Evolutionary conservation across 805 yeast species (phyloP).

Genomic region (Cyberlindnera maritima): DNA sequence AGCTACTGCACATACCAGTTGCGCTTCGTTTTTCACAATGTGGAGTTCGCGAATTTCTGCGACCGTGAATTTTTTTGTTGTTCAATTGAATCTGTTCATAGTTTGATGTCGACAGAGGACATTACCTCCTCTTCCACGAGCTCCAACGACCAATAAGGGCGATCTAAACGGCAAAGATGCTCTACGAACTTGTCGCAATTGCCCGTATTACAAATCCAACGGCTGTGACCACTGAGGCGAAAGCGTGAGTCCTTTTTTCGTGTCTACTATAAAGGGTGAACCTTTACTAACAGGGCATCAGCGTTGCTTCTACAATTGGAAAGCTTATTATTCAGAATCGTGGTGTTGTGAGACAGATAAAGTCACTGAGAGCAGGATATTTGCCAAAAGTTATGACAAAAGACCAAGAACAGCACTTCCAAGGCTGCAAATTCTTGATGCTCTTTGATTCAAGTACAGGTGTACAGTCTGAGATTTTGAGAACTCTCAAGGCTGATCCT

Average conservation of each 20-base stretch:
- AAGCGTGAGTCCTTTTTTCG: constrained; percentile 34
- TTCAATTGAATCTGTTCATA: not conserved
- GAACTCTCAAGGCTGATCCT: constrained; percentile 84
- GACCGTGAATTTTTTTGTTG: not conserved
- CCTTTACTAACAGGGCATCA: constrained; percentile 3
- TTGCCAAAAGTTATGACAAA: constrained; percentile 80
- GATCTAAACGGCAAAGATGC: constrained; percentile 43
- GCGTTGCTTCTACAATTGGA: constrained; percentile 66
- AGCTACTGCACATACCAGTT: too few species aligned
- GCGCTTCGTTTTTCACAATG: too few species aligned
- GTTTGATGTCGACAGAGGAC: not conserved
- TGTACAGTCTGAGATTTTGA: constrained; percentile 80
- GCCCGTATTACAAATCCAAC: constrained; percentile 72
- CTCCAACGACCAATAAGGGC: not conserved
- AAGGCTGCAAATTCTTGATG: constrained; percentile 85
- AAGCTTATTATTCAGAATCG: constrained; percentile 80
- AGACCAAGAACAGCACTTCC: constrained; percentile 86
- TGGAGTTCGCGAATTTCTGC: not conserved
- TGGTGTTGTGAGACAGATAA: constrained; percentile 86
- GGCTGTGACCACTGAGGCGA: constrained; percentile 56
- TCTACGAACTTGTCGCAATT: constrained; percentile 86
- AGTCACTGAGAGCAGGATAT: constrained; percentile 73
- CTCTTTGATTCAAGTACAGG: constrained; percentile 82
- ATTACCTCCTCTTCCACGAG: not conserved
- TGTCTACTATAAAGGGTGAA: not conserved